phyloP scores from a whole-genome alignment of 2,329 filamentous ascomycete species.

The Rhinocladiella mackenziei region DNA sequence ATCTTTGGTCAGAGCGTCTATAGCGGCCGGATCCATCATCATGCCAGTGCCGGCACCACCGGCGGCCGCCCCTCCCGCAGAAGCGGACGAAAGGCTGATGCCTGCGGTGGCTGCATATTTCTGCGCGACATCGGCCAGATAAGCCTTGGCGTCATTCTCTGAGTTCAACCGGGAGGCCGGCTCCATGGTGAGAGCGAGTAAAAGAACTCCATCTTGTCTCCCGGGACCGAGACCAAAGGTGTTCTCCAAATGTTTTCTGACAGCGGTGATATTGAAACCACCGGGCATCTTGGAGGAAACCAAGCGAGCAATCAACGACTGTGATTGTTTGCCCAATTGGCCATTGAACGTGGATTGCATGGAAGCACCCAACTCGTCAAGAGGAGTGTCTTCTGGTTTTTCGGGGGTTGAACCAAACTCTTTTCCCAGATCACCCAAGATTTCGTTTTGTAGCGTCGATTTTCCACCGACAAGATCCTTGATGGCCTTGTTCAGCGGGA shows the following conservation, averaged over 20 bases:
- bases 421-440: constrained; percentile 93
- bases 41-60: constrained; percentile 70
- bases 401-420: constrained; percentile 98
- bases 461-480: constrained; percentile 98
- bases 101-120: constrained; percentile 84
- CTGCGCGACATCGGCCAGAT: constrained; percentile 80
- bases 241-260: constrained; percentile 91
- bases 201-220: constrained; percentile 83
- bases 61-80: constrained; percentile 66
- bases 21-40: constrained; percentile 99
- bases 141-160: constrained; percentile 86
- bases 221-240: constrained; percentile 85
- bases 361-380: constrained; percentile 88
- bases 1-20: constrained; percentile 95
- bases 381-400: constrained; percentile 94
- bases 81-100: constrained; percentile 72
- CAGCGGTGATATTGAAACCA: constrained; percentile 96
- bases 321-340: constrained; percentile 93
- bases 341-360: constrained; percentile 99
- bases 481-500: constrained; percentile 93
- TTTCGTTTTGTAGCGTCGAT: constrained; percentile 97
- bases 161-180: constrained; percentile 81
- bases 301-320: constrained; percentile 84
- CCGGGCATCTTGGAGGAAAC: constrained; percentile 99
- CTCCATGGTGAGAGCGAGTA: constrained; percentile 90